Percentiles rank a stretch among this genome's conserved stretches.
phyloP scores from a whole-genome alignment of 352 stramenopile species.

The Pseudoperonospora humuli region DNA sequence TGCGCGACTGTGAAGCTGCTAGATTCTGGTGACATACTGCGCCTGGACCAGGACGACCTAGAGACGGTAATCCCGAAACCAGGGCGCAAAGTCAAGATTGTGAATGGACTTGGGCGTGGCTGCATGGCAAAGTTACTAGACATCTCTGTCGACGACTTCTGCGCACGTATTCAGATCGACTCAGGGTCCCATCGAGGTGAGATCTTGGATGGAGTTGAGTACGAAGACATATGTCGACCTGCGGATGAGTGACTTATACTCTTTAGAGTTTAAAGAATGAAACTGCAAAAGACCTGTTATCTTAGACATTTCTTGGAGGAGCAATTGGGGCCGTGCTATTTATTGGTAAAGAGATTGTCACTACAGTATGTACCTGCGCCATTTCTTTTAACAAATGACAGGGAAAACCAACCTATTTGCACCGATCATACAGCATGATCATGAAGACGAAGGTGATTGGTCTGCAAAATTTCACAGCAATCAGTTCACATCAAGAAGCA shows the following conservation, averaged over 20 bases:
- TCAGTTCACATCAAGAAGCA: not conserved
- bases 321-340: no score
- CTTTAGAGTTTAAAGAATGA: slow-evolving; percentile 1
- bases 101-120: slow-evolving; percentile 62
- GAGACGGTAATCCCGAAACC: slow-evolving; percentile 85
- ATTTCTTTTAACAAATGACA: no score
- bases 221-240: slow-evolving; percentile 78
- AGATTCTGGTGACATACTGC: slow-evolving; percentile 73
- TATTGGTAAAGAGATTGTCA: no score
- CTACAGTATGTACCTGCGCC: no score
- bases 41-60: slow-evolving; percentile 83
- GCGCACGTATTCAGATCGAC: slow-evolving; percentile 54
- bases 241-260: slow-evolving; percentile 26
- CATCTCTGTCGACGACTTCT: slow-evolving; percentile 65
- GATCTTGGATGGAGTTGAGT: slow-evolving; percentile 62
- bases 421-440: not conserved
- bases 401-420: not conserved
- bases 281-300: no score
- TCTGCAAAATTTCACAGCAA: not conserved
- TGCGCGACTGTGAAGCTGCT: slow-evolving; percentile 75
- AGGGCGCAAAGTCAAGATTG: slow-evolving; percentile 60
- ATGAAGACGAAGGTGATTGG: slow-evolving; percentile 18
- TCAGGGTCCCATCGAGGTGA: slow-evolving; percentile 54
- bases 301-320: no score
- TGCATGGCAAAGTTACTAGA: slow-evolving; percentile 54